Base-by-base conservation (phyloP, 371 early-diverging fungal species). In the Mycotypha africana region DNA sequence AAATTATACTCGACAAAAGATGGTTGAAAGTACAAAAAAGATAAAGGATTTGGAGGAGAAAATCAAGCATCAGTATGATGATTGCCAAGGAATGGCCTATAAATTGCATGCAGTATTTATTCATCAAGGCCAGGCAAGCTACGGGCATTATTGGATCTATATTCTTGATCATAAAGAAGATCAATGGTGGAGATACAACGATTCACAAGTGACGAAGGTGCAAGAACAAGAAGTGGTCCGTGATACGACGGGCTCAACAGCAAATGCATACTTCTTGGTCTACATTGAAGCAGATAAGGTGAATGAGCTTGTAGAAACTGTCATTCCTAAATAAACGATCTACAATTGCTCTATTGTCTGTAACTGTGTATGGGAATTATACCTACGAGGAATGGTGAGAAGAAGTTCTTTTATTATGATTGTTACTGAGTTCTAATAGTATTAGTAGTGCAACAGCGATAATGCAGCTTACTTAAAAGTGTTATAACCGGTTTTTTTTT, bases 91-190 rank as follows among this genome's bases (percentile, higher is more conserved):
- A 10, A 41, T 54, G 32, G 71, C 65, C 23, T 87, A 87, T 57
- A 52, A 54, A 2, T 47, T 87, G 4, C 85, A 84, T 45, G 88
- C 88, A 3, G 88, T 87, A 4, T 82, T 85, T 56, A 74, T 85
- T 25, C 85, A 82, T 56, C 75, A 77, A 58, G 82, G 81, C 34
- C 74, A 79, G 51, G 84, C 90, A 12, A 76, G 79, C 30, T 91
- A 79, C 72, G 95, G 93, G 1, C 95, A 94, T 54, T 94, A 94
- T 52, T 92, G 91, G 88, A 78, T 88, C 6, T 91, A 88, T 47
- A 78, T 94, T 17, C 69, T 76, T 4, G 89, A 94, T 51, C 72
- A 72, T 22, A 63, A 66, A 21, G 38, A 62, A 15, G 51, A 74
- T 6, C 74, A 83, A 38, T 93, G 94, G 92, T 72, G 89, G 53